These are phyloP conservation scores for Capsicum rhomboideum DNA, from an alignment of 257 asterid species.

Conservation along the genomic window DNA sequence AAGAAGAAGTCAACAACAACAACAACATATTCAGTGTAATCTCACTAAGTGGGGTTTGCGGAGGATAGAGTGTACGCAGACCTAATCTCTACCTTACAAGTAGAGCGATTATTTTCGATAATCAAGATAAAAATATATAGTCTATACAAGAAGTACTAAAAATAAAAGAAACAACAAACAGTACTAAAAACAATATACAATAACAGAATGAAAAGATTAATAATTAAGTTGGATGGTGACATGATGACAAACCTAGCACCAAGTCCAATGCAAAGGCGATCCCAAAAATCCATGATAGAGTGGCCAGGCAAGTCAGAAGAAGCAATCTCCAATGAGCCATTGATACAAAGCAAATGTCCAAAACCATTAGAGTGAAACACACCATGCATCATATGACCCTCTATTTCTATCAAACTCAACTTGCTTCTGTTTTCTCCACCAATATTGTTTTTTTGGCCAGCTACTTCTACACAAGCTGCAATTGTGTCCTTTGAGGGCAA, in stretches of 20 bases:
- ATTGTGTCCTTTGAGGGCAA: slow-evolving; percentile 53
- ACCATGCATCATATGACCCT: slow-evolving; percentile 74
- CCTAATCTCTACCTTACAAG: too few species aligned
- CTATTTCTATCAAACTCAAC: slow-evolving; percentile 46
- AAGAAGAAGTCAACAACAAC: too few species aligned
- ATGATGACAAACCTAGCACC: slow-evolving; percentile 70
- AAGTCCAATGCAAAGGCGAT: slow-evolving; percentile 71
- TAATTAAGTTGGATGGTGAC: too few species aligned
- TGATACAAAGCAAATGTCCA: slow-evolving; percentile 85
- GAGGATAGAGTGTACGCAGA: too few species aligned
- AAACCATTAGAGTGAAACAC: slow-evolving; percentile 91
- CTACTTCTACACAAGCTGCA: slow-evolving; percentile 20
- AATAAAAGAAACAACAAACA: too few species aligned
- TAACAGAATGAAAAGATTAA: too few species aligned
- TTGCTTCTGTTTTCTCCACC: slow-evolving; percentile 15
- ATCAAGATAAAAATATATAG: too few species aligned
- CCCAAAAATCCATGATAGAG: slow-evolving; percentile 95
- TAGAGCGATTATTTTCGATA: too few species aligned
- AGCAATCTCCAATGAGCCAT: slow-evolving; percentile 46
- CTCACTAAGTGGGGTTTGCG: too few species aligned
- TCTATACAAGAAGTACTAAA: too few species aligned
- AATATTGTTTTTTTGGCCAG: background rate
- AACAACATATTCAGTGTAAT: too few species aligned
- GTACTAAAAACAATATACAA: too few species aligned
- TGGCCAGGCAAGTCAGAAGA: slow-evolving; percentile 62